These are phyloP conservation scores for Fonsecaea monophora DNA, from an alignment of 2,329 filamentous ascomycete species.

Conservation along the genomic window DNA sequence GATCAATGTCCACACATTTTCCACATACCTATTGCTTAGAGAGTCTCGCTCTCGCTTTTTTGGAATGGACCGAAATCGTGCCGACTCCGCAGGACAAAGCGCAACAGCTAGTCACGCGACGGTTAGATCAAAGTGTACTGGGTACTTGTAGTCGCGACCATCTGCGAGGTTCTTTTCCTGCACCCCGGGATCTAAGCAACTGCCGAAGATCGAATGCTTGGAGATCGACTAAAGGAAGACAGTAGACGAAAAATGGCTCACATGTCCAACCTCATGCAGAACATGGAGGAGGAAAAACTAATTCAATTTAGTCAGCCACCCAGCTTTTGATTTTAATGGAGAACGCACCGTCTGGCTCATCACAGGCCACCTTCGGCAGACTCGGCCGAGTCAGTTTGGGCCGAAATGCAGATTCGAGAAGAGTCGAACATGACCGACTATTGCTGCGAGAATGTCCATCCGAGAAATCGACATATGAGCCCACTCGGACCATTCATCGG, in stretches of 20 bases:
- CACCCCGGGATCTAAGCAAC: background rate
- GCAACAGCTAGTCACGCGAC: constrained; percentile 9
- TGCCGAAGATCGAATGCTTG: background rate
- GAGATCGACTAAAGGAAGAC: constrained; percentile 9
- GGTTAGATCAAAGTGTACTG: background rate
- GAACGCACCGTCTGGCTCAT: background rate
- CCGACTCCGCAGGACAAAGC: constrained; percentile 1
- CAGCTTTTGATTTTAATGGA: background rate
- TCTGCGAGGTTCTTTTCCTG: constrained; percentile 22
- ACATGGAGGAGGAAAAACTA: background rate
- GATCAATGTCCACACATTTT: constrained; percentile 3
- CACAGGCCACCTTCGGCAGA: background rate
- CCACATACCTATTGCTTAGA: constrained; percentile 8
- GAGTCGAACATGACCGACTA: background rate
- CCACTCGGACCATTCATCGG: constrained; percentile 21
- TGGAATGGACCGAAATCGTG: constrained; percentile 5
- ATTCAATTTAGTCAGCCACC: constrained; percentile 10
- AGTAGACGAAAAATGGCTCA: constrained; percentile 14
- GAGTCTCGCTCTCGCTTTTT: constrained; percentile 3
- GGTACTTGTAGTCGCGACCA: background rate
- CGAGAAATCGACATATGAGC: constrained; percentile 5
- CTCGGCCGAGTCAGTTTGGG: constrained; percentile 13
- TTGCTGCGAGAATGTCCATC: background rate
- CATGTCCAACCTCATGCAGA: constrained; percentile 2
- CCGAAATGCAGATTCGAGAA: background rate